Base-by-base conservation (phyloP, 1,284 basidiomycete genomes). In the Leccinum fallax region DNA sequence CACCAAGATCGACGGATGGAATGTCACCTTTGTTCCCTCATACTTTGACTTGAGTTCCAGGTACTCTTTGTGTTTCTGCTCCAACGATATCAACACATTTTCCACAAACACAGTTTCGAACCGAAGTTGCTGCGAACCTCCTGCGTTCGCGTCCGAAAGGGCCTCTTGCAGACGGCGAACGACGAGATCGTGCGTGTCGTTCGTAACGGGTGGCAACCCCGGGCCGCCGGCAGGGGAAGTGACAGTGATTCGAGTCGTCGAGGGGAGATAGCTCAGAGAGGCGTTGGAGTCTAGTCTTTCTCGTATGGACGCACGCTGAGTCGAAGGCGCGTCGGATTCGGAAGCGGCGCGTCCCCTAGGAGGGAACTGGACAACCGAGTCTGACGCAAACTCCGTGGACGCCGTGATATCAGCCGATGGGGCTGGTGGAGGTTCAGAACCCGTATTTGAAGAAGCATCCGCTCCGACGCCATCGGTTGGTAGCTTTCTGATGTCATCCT, bases 21-120 rank as follows among this genome's bases (percentile, higher is more conserved):
- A 48, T 24, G 34, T 57, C 63, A 94, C 95, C 85, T 94, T 94
- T 71, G 94, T 89, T 30, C 90, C 88, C 72, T 95, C 93, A 67
- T 97, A 86, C 74, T 87, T 92, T 63, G 78, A 82, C 72, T 90
- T 94, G 66, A 98, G 79, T 56, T 86, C 85, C 52, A 77, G 69
- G 66, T 87, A 85, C 61, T 90, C 87, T 30, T 83, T 80, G 67
- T 85, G 85, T 48, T 87, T 83, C 43, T 86, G 81, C 63, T 93
- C 88, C 61, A 97, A 78, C 61, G 89, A 84, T 43, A 77, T 77
- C 36, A 96, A 71, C 19, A 96, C 85, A 13, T 85, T 84, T 71
- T 92, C 89, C 24, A 96, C 81, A 62, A 97, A 86, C 53, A 79
- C 82, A 28, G 86, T 80, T 67, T 96, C 93, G 46, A 98, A 79